Evolutionary conservation across 2,329 filamentous ascomycete genomes (phyloP), one percentile per base, ranked within the genome.

Genomic region (Fusarium phyllophilum): DNA sequence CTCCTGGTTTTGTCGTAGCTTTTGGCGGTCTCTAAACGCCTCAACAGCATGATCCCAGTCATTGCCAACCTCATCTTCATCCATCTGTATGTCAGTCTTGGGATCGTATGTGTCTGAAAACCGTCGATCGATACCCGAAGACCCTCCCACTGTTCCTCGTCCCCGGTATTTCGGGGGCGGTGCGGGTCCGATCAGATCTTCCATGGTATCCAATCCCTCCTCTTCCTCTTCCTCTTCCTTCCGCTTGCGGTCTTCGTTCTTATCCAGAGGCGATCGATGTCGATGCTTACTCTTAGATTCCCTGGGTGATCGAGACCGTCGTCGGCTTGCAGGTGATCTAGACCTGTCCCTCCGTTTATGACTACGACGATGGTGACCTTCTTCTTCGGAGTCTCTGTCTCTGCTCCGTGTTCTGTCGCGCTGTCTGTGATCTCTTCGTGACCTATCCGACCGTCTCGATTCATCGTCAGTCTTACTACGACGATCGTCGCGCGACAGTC

Each of bases 21-120:
- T 91, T 74, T 94, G 89, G n/a, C 94, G 90, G 79, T 97, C 94
- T 44, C 92, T 89, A 63, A 94, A 86, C 9, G 92, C 91, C 82
- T 97, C 94, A 2, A 96, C 85, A 2, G 93, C 91, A 76, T 94
- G 89, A 49, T 94, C 93, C 95, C 94, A 97, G 68, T 94, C 90
- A 69, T 92, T 90, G 34, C 86, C 87, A 29, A 81, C 84, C 3
- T 85, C 84, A 6, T 69, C 65, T 14, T 84, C 83, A 69, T 87
- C 86, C 54, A 85, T 82, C 44, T 86, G 83, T 8, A 92, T 82
- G 75, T 93, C 89, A n/a, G 84, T 80, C 12, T 82, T 86, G 0
- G 88, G 87, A 67, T 90, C 86, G 75, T 92, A 92, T 56, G 85
- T 88, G 3, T 90, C 85, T 2, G 92, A 91, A 81, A 98, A 98